These are phyloP conservation scores for Solanum sejunctum DNA, from an alignment of 257 asterid species.

Conservation along the genomic window DNA sequence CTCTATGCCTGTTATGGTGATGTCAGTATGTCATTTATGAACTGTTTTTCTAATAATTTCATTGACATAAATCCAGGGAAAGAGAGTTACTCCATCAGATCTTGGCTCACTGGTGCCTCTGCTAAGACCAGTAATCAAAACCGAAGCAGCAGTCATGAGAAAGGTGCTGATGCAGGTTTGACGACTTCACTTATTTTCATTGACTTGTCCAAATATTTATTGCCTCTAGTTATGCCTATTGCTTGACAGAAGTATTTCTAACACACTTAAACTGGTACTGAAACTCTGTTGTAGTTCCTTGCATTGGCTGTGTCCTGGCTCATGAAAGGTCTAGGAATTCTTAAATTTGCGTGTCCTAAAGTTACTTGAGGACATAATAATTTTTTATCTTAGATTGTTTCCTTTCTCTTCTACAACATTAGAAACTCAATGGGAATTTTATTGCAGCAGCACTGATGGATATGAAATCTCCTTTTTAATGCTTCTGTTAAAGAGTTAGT, in stretches of 20 bases:
- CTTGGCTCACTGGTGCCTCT: slow-evolving; percentile 64
- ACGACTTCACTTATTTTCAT: background rate
- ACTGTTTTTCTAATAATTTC: background rate
- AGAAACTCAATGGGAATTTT: background rate
- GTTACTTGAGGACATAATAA: background rate
- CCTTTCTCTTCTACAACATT: background rate
- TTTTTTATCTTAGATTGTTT: background rate
- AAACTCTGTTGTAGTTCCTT: background rate
- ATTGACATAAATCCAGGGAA: slow-evolving; percentile 29
- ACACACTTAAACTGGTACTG: background rate
- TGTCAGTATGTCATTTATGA: background rate
- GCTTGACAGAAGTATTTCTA: background rate
- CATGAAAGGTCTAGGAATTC: background rate
- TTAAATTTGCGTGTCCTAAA: background rate
- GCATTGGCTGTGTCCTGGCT: background rate
- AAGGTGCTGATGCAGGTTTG: slow-evolving; percentile 24
- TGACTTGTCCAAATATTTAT: background rate
- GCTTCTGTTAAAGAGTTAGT: background rate
- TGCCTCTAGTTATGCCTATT: background rate
- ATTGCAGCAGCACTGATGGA: background rate
- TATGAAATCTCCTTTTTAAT: background rate
- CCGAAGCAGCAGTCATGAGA: slow-evolving; percentile 11
- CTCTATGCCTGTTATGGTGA: background rate
- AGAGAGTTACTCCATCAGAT: slow-evolving; percentile 52
- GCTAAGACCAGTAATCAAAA: slow-evolving; percentile 20